Evolutionary conservation across 257 asterid species (phyloP), one percentile per base, ranked within the genome.

Genomic region (Solanum medicagineum): DNA sequence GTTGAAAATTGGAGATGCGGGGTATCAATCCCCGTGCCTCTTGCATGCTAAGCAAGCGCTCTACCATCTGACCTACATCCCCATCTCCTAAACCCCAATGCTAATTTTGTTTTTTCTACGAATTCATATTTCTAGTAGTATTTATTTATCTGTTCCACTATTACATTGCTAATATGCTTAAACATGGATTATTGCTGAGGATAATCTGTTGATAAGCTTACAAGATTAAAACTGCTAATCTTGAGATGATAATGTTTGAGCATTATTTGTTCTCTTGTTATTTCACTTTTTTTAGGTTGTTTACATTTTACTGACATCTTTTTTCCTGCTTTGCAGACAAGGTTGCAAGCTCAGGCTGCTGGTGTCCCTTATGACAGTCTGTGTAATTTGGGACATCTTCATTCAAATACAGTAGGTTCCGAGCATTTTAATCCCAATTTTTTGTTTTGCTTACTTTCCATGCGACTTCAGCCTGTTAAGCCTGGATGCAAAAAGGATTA

Each of bases 331-430:
- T 77, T 86, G 16, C 91, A 95, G 98, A 94, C 94, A 51, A 93
- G 98, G 91, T 89, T 95, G 90, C 98, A 95, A 91, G 98, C 98
- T 65, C 98, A 95, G 89, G 97, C 98, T 55, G 98, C 98, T 79
- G 92, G 96, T 81, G 93, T 89, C 32, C 93, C 96, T 51, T 90
- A 91, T 83, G 85, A 89, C 83, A 86, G 84, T 81, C 77, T 92
- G 7, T 85, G 90, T 84, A 55, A 54, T 59, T 36, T 89, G 53
- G 86, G 86, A 24, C 85, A 84, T 85, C 81, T 84, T 56, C 86
- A 75, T 69, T 22, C 89, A 15, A 84, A 62, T 32, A 42, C 88
- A 81, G 92, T 90, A 84, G 59, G 91, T 86, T 62, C 51, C 17
- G 66, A 77, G 20, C 83, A 26, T 47, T 60, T 49, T 47, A 15